Conservation (phyloP, 2,329 filamentous ascomycete species). For the Xylaria sp. region DNA sequence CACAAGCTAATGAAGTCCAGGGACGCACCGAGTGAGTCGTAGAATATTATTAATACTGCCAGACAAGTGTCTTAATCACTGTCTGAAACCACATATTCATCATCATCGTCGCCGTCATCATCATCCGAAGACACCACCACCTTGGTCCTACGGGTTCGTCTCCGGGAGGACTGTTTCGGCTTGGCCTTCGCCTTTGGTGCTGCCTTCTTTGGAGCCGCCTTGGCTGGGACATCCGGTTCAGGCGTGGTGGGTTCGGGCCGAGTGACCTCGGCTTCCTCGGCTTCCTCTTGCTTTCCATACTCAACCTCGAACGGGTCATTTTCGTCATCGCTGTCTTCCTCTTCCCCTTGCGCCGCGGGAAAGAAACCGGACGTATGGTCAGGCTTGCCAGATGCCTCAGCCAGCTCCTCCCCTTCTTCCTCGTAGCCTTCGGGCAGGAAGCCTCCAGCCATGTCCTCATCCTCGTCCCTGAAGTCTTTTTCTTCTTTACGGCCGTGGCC, state of each 20-base stretch:
- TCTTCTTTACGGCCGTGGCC: constrained; percentile 49
- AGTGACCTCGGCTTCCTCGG: neutral
- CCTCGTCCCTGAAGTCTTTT: constrained; percentile 31
- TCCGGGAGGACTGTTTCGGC: constrained; percentile 28
- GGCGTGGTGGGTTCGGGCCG: constrained; percentile 11
- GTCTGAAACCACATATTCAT: constrained; percentile 25
- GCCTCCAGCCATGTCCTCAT: constrained; percentile 61
- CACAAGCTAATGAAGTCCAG: neutral
- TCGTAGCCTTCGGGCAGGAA: constrained; percentile 52
- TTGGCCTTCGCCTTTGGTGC: constrained; percentile 31
- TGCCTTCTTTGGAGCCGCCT: constrained; percentile 19
- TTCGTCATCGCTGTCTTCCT: constrained; percentile 32
- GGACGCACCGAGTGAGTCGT: neutral
- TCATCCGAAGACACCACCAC: constrained; percentile 27
- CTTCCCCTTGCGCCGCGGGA: constrained; percentile 9
- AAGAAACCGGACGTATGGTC: constrained; percentile 33
- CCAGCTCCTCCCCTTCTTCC: constrained; percentile 22
- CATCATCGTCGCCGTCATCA: constrained; percentile 29
- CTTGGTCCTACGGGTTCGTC: constrained; percentile 29
- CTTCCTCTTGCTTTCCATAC: constrained; percentile 25
- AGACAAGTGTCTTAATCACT: constrained; percentile 10
- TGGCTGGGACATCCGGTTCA: constrained; percentile 15
- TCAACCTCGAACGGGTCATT: constrained; percentile 36
- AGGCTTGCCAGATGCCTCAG: constrained; percentile 11
- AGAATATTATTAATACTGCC: neutral